A percentile compares a stretch with the other conserved stretches of the same genome.
These are phyloP conservation scores for Amphirosellinia nigrospora DNA, from an alignment of 495 filamentous ascomycete genomes.

Conservation along the genomic window DNA sequence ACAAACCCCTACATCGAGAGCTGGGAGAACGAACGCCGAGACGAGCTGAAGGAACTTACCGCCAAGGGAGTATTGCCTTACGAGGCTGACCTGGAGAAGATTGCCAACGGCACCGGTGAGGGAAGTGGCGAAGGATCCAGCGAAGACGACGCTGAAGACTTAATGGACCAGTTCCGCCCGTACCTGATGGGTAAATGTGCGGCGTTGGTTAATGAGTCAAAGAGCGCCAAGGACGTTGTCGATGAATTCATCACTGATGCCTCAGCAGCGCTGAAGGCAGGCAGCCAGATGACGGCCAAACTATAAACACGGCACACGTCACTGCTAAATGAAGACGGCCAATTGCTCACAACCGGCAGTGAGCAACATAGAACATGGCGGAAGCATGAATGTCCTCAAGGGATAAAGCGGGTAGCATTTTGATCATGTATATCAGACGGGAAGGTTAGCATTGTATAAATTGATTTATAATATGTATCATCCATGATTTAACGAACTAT, in stretches of 20 bases:
- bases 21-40: conserved; percentile 90
- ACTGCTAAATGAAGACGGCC: neutral
- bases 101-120: conserved; percentile 57
- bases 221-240: conserved; percentile 88
- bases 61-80: conserved; percentile 88
- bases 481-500: neutral
- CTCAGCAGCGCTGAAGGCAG: conserved; percentile 68
- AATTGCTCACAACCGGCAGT: conserved; percentile 1
- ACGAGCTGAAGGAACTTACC: conserved; percentile 91
- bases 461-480: conserved; percentile 1
- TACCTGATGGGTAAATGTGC: conserved; percentile 97
- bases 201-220: conserved; percentile 91
- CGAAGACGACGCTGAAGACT: conserved; percentile 65
- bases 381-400: neutral
- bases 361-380: neutral
- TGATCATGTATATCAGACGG: conserved; percentile 8
- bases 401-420: conserved; percentile 9
- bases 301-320: conserved; percentile 49
- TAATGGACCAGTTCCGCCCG: conserved; percentile 88
- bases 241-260: conserved; percentile 94
- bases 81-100: conserved; percentile 89
- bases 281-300: conserved; percentile 70
- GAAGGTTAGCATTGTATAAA: neutral
- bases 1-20: conserved; percentile 91
- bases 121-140: conserved; percentile 75